Evolutionary conservation across 176 grass and related monocot species (phyloP).

Genomic region (Panicum miliaceum): DNA sequence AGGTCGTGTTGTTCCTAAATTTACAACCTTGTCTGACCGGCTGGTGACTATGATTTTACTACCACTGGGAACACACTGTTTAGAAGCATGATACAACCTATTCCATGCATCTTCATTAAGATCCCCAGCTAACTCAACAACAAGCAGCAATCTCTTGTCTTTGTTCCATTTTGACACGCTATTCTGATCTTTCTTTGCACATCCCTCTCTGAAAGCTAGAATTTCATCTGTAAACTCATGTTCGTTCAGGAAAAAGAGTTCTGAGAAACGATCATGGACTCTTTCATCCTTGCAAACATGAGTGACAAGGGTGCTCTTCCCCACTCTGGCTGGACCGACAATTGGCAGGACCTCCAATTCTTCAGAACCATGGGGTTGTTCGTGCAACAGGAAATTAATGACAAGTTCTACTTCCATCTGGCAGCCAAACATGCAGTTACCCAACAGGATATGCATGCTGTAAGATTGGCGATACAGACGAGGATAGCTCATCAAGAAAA

Average conservation of each 20-base stretch:
- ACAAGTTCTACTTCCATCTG: neutral
- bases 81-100: neutral
- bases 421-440: slow-evolving; percentile 10
- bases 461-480: neutral
- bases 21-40: neutral
- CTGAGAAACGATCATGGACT: slow-evolving; percentile 29
- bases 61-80: neutral
- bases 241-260: neutral
- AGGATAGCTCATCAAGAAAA: slow-evolving; percentile 19
- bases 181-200: neutral
- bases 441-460: slow-evolving; percentile 2
- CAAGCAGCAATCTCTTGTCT: slow-evolving; percentile 14
- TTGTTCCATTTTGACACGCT: neutral
- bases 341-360: slow-evolving; percentile 19
- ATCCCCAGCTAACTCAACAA: neutral
- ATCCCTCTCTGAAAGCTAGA: neutral
- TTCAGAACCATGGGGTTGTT: neutral
- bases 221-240: neutral
- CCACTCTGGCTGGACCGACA: neutral
- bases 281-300: slow-evolving; percentile 39
- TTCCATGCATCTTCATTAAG: neutral
- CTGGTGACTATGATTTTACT: slow-evolving; percentile 42
- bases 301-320: slow-evolving; percentile 42
- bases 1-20: neutral
- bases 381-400: neutral